Percentiles rank a stretch among this genome's conserved stretches.
These are phyloP conservation scores for Westerdykella ornata DNA, from an alignment of 2,329 filamentous ascomycete genomes.

Conservation along the genomic window DNA sequence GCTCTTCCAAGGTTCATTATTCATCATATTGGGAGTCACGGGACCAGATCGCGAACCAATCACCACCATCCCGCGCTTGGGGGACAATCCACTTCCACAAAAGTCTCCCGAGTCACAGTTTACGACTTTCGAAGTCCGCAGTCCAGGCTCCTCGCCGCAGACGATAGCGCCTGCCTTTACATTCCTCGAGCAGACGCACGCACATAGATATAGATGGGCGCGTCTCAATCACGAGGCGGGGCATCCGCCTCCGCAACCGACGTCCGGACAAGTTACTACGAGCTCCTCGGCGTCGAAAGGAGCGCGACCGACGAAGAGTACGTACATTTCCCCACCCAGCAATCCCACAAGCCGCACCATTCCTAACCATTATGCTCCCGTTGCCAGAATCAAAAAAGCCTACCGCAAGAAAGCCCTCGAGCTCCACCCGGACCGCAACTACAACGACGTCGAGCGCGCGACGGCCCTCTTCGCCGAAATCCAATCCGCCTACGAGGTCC, in stretches of 20 bases:
- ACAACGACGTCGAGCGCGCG: slow-evolving; percentile 73
- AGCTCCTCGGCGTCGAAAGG: slow-evolving; percentile 67
- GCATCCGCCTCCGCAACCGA: slow-evolving; percentile 19
- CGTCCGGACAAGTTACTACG: slow-evolving; percentile 74
- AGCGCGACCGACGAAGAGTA: slow-evolving; percentile 76
- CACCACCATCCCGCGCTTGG: no score
- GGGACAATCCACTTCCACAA: no score
- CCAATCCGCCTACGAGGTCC: slow-evolving; percentile 88
- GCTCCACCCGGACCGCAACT: slow-evolving; percentile 90
- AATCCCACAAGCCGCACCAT: not conserved
- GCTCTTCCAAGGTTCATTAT: no score
- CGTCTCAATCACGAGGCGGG: slow-evolving; percentile 40
- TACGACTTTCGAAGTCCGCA: no score
- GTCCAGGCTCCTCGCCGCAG: no score
- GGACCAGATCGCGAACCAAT: no score
- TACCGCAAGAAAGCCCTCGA: slow-evolving; percentile 88
- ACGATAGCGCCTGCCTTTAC: no score
- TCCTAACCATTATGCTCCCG: not conserved
- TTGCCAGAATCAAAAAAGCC: slow-evolving; percentile 74
- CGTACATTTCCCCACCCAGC: slow-evolving; percentile 19
- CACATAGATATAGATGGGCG: slow-evolving; percentile 36
- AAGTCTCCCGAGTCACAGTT: no score
- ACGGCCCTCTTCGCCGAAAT: slow-evolving; percentile 85
- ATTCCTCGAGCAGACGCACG: no score
- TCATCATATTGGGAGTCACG: no score